Conservation (phyloP, 1,139 yeast genomes). For the Taphrina flavorubra region DNA sequence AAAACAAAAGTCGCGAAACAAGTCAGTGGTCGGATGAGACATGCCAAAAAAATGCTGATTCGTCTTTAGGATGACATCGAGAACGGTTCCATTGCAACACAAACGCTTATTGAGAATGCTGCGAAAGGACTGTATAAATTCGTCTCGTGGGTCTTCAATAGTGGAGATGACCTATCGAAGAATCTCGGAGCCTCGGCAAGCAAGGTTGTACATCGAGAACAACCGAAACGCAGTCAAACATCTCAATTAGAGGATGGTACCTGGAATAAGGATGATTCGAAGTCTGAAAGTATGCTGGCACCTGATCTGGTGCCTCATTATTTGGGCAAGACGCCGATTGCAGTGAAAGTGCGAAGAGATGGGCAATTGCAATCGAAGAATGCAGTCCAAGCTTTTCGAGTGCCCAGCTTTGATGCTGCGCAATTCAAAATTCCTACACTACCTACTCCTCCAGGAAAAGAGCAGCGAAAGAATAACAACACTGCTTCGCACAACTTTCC, state of each 20-base stretch:
- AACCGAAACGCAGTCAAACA: constrained; percentile 15
- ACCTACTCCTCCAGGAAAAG: constrained; percentile 24
- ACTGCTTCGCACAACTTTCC: background rate
- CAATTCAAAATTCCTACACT: constrained; percentile 28
- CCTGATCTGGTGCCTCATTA: constrained; percentile 40
- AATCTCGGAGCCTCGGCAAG: constrained; percentile 20
- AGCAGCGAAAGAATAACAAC: background rate
- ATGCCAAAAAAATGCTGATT: background rate
- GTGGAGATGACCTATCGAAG: constrained; percentile 36
- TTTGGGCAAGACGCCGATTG: constrained; percentile 38
- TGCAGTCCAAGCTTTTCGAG: constrained; percentile 8
- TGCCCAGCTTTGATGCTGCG: constrained; percentile 25
- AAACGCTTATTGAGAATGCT: constrained; percentile 26
- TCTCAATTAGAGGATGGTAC: constrained; percentile 35
- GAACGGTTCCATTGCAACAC: background rate
- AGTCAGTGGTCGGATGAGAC: background rate
- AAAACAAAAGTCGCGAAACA: constrained; percentile 6
- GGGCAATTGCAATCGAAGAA: background rate
- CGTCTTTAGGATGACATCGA: constrained; percentile 1
- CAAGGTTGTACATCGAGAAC: constrained; percentile 30
- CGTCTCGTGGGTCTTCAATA: constrained; percentile 32
- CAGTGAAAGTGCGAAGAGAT: constrained; percentile 15
- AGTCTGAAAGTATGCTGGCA: constrained; percentile 18
- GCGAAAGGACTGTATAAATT: constrained; percentile 19
- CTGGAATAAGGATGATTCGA: background rate